Base-by-base conservation (phyloP, 768 basidiomycete species). In the Nidularia sp. region DNA sequence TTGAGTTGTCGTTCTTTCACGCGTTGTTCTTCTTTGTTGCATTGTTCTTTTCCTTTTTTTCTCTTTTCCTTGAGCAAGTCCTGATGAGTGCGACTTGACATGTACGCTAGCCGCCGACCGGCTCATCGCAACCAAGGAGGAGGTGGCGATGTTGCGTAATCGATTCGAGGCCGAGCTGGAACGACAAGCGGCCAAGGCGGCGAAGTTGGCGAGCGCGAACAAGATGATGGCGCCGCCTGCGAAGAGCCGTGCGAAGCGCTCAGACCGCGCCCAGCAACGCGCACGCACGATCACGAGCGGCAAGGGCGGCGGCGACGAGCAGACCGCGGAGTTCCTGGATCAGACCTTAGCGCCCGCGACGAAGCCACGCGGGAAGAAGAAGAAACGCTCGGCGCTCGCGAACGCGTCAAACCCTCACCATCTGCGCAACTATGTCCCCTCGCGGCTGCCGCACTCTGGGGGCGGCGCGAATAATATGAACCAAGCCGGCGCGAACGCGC, bases 361-460 rank as follows among this genome's bases (percentile, higher is more conserved):
- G 57, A 75, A 71, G 59, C 54, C 66, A 45, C 66, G 69, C 53
- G 63, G 67, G 31, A 94, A 93, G 80, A 95, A 95, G 81, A 98
- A 97, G 84, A 98, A 97, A 72, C 81, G 93, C 47, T 87, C 88
- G 47, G 88, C 88, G 4, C 75, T 93, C 33, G 93, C 93, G 44
- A 96, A 97, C 66, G 93, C 92, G 44, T 89, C 90, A 49, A 97
- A 98, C 64, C 94, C 93, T 2, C 96, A 98, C 70, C 95, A 97
- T 71, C 78, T 95, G 53, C 79, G 88, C 63, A 98, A 98, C 73
- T 98, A 94, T 70, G 83, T 94, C 43, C 91, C 93, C 12, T 93
- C 92, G 43, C 78, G 91, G 12, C 70, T 92, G 49, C 86, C 91
- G 3, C 66, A 76, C 59, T 70, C 79, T 9, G 56, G 51, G 25